Evolutionary conservation across 2,329 filamentous ascomycete species (phyloP).

Genomic region (Alternaria burnsii): DNA sequence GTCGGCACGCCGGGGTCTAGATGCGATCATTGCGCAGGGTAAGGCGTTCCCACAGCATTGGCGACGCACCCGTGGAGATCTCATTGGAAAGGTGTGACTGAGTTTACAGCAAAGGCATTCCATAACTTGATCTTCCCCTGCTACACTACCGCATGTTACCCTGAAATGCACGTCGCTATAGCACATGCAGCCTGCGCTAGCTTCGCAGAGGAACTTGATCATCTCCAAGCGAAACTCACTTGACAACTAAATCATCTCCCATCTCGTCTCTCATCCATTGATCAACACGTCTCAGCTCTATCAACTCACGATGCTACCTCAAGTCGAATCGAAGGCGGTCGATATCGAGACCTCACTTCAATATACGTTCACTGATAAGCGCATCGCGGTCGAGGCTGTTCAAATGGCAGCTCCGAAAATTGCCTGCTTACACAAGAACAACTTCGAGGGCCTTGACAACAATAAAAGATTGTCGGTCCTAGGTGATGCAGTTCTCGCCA

Average conservation of each 20-base stretch:
- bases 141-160: not conserved
- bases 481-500: slow-evolving; percentile 17
- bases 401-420: slow-evolving; percentile 20
- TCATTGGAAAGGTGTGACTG: not conserved
- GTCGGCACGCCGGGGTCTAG: slow-evolving; percentile 12
- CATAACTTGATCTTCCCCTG: too few species aligned
- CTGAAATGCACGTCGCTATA: not conserved
- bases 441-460: not conserved
- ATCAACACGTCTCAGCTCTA: not conserved
- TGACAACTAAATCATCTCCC: not conserved
- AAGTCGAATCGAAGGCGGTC: not conserved
- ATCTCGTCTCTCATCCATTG: not conserved
- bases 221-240: not conserved
- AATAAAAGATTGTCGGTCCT: slow-evolving; percentile 24
- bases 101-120: too few species aligned
- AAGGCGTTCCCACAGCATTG: not conserved
- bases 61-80: not conserved
- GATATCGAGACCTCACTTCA: slow-evolving; percentile 14
- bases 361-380: slow-evolving; percentile 20
- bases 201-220: not conserved
- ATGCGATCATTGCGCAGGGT: slow-evolving; percentile 11
- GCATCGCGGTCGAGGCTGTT: slow-evolving; percentile 18
- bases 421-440: not conserved
- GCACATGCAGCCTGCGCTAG: not conserved
- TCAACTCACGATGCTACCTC: not conserved